phyloP scores from a whole-genome alignment of 2,329 filamentous ascomycete species.

The Talaromyces verruculosus region DNA sequence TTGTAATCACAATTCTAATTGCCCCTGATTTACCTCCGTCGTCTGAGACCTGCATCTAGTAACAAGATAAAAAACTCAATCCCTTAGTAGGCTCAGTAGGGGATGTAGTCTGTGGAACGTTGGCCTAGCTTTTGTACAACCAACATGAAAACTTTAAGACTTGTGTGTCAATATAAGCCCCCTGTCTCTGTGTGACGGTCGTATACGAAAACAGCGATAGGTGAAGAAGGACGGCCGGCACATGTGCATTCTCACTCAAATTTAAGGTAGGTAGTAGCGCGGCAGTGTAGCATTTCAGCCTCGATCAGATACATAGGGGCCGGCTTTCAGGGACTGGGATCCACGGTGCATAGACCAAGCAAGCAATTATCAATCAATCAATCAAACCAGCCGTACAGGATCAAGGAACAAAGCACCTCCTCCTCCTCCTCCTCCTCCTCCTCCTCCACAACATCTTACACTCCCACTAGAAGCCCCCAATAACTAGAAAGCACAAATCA shows the following conservation, averaged over 20 bases:
- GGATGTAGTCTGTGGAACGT: background rate
- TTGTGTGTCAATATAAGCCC: background rate
- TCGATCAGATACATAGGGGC: background rate
- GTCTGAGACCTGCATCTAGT: conserved; percentile 4
- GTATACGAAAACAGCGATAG: background rate
- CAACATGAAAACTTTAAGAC: background rate
- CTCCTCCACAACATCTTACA: background rate
- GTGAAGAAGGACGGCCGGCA: background rate
- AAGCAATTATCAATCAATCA: background rate
- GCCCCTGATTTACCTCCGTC: conserved; percentile 7
- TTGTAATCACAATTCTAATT: background rate
- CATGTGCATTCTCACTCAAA: background rate
- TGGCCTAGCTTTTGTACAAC: background rate
- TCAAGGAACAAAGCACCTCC: background rate
- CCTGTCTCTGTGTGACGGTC: background rate
- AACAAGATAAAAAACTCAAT: background rate
- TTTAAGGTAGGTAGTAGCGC: background rate
- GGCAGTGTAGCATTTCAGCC: conserved; percentile 1
- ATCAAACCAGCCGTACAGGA: background rate
- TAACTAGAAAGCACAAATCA: background rate
- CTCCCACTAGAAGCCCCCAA: background rate
- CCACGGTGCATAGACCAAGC: background rate
- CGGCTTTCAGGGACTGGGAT: background rate
- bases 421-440: background rate
- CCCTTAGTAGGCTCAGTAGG: too few species aligned